A percentile compares a stretch with the other conserved stretches of the same genome.
phyloP scores from a whole-genome alignment of 129 eudicot species.

The Saposhnikovia divaricata region DNA sequence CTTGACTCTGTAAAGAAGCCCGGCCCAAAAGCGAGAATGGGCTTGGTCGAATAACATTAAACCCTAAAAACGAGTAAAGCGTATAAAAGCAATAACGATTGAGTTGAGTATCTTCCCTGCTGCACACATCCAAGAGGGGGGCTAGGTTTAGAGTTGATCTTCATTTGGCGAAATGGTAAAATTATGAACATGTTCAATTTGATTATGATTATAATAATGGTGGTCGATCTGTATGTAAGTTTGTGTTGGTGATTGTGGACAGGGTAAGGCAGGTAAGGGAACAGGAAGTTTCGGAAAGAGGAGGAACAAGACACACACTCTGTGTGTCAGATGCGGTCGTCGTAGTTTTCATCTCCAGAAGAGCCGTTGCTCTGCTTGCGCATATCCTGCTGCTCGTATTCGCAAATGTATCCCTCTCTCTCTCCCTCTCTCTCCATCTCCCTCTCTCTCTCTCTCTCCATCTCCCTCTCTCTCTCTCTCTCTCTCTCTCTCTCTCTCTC shows the following conservation, averaged over 20 bases:
- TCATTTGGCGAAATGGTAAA: background rate
- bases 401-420: conserved; percentile 3
- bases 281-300: conserved; percentile 10
- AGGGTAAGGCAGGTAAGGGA: conserved; percentile 9
- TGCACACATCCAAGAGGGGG: background rate
- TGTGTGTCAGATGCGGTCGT: conserved; percentile 3
- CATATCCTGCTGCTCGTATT: conserved; percentile 9
- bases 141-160: background rate
- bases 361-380: conserved; percentile 10
- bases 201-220: background rate
- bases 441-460: background rate
- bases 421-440: no score
- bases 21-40: background rate
- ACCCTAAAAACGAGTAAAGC: background rate
- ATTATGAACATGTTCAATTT: background rate
- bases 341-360: conserved; percentile 10
- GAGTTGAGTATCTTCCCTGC: background rate
- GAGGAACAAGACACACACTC: conserved; percentile 9
- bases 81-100: background rate
- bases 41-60: background rate
- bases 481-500: background rate
- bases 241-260: background rate
- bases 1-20: background rate
- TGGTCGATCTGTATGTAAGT: background rate
- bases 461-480: background rate